Base-by-base conservation (phyloP, 768 basidiomycete genomes). In the Leccinum boreale region DNA sequence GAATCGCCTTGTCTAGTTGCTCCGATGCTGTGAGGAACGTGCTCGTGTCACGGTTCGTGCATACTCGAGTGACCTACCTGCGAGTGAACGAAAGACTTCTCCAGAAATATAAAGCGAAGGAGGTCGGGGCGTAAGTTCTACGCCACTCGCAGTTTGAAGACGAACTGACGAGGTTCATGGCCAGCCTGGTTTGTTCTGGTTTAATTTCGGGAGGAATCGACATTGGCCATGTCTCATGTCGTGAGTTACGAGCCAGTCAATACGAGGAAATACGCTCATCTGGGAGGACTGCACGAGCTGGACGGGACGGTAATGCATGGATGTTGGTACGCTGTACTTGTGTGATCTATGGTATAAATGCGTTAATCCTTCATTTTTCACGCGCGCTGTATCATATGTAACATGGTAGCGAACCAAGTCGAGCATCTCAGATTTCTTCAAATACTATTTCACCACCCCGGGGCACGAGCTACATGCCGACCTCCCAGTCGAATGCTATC, bases 191-290 rank as follows among this genome's bases (percentile, higher is more conserved):
- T 17, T 97, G 94, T 70, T 98, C 95, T 2, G 97, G 98, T 74
- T 78, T 99, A 11, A 90, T 98, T 58, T 92, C 96, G 3, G 86
- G 97, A 57, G 97, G 97, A 11, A 94, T 98, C 58, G 96, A 98
- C 67, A 90, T 98, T 57, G 90, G 86, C 57, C 85, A 92, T 62
- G 92, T 98, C 36, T 3, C 90, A 97, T 71, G 95, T 98, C 28
- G 84, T 99, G 49, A 94, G 88, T 67, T 98, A 98, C 71, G 97
- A 99, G 2, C 95, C 97, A 10, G 82, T 97, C n/a, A 97, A 98
- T 70, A 94, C 97, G 84, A 83, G 93, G 52, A 98, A 98, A 72
- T 99, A 99, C 67, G 92, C 98, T 11, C 97, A 99, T 72, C 88
- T 8, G 97, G 97, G 21, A 82, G 97, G 46, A 99, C 97, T 5